A percentile compares a stretch with the other conserved stretches of the same genome.
Conservation (phyloP, 768 basidiomycete species). For the Sporobolomyces pararoseus region DNA sequence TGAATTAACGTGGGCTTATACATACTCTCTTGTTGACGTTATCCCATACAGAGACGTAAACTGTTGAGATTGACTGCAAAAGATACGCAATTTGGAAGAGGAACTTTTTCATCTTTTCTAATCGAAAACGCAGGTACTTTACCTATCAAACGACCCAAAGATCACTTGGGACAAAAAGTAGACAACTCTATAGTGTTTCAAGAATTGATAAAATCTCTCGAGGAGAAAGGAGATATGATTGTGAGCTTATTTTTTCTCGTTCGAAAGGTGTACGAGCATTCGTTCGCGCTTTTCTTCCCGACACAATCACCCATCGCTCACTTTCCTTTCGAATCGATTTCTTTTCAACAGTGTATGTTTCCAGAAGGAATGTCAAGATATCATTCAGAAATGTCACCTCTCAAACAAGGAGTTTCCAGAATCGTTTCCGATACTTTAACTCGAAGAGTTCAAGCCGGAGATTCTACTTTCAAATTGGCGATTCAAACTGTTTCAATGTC, state of each 20-base stretch:
- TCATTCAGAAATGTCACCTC: conserved; percentile 77
- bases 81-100: conserved; percentile 75
- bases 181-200: conserved; percentile 71
- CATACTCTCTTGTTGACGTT: conserved; percentile 3
- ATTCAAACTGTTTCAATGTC: conserved; percentile 63
- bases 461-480: conserved; percentile 59
- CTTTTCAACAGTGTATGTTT: conserved; percentile 60
- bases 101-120: conserved; percentile 83
- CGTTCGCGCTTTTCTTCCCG: no score
- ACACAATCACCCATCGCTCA: no score
- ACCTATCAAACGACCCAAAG: conserved; percentile 68
- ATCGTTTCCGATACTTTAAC: conserved; percentile 73
- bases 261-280: no score
- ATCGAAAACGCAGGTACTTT: conserved; percentile 84
- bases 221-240: conserved; percentile 29
- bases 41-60: conserved; percentile 60
- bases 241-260: not conserved
- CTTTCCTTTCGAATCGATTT: not conserved
- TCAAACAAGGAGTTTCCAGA: conserved; percentile 83
- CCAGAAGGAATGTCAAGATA: conserved; percentile 83
- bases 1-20: no score
- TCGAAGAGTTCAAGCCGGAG: conserved; percentile 63
- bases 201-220: conserved; percentile 54
- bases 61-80: conserved; percentile 83
- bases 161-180: conserved; percentile 55